Evolutionary conservation across 257 asterid species (phyloP).

Genomic region (Galeopsis tetrahit): DNA sequence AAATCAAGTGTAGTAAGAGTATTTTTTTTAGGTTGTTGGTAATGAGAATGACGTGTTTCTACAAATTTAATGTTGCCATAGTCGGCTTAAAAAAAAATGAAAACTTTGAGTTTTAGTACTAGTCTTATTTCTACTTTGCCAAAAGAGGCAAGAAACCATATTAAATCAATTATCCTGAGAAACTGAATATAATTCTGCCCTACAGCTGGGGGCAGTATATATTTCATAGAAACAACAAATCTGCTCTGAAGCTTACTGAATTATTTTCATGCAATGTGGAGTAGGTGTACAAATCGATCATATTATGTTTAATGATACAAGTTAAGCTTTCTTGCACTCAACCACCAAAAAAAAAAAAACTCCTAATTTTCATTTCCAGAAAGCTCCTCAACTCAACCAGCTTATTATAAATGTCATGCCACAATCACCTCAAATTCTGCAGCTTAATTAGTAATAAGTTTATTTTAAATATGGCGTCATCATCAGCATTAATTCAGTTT

Average conservation of each 20-base stretch:
- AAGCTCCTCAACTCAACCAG: not conserved
- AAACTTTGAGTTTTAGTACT: too few species aligned
- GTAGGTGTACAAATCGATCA: conserved; percentile 31
- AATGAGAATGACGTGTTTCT: too few species aligned
- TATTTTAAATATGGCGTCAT: not conserved
- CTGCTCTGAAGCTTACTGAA: not conserved
- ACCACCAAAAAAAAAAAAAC: conserved; percentile 10
- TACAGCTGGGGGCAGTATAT: conserved; percentile 22
- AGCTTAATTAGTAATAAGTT: not conserved
- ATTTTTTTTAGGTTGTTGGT: too few species aligned
- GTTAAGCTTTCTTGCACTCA: conserved; percentile 50
- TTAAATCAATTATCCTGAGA: not conserved
- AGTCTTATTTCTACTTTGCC: not conserved
- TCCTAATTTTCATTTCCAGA: not conserved
- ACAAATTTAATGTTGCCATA: too few species aligned
- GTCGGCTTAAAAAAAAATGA: too few species aligned
- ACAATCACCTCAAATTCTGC: not conserved
- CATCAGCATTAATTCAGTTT: conserved; percentile 9
- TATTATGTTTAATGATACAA: conserved; percentile 27
- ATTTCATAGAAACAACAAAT: not conserved
- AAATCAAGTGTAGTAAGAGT: too few species aligned
- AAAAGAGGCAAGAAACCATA: conserved; percentile 27
- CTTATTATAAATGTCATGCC: conserved; percentile 30
- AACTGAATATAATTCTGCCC: not conserved
- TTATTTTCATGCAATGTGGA: conserved; percentile 26